Percentiles rank a stretch among this genome's conserved stretches.
These are phyloP conservation scores for Apiospora malaysiana DNA, from an alignment of 2,329 filamentous ascomycete genomes.

Conservation along the genomic window DNA sequence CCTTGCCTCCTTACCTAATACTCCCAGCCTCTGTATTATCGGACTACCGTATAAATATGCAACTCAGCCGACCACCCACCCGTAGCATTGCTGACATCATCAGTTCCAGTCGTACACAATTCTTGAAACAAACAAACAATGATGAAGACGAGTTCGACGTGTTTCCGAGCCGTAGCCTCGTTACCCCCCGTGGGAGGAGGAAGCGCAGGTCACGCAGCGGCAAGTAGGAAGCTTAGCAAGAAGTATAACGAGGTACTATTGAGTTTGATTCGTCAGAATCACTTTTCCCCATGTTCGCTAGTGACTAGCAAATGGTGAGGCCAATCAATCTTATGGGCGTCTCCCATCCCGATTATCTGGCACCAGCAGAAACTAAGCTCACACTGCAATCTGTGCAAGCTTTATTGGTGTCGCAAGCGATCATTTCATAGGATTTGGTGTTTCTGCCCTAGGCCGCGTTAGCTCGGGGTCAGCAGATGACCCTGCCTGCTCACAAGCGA, in stretches of 20 bases:
- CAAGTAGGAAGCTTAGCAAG: not conserved
- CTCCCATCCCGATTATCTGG: conserved; percentile 18
- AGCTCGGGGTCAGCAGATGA: conserved; percentile 2
- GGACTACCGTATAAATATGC: not conserved
- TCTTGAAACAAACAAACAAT: not conserved
- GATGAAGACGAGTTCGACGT: not conserved
- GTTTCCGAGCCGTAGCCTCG: not conserved
- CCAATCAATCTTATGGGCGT: conserved; percentile 6
- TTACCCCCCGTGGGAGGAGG: not conserved
- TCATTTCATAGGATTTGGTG: conserved; percentile 4
- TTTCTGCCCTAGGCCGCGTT: conserved; percentile 7
- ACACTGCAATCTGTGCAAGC: conserved; percentile 18
- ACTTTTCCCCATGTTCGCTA: not conserved
- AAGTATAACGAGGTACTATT: conserved; percentile 5
- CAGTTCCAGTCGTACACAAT: not conserved
- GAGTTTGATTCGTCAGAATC: conserved; percentile 21
- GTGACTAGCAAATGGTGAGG: not conserved
- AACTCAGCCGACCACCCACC: not conserved
- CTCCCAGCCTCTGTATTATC: not conserved
- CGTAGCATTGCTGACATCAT: conserved; percentile 1
- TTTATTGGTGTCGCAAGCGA: conserved; percentile 19
- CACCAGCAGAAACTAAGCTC: conserved; percentile 3
- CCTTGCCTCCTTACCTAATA: not conserved
- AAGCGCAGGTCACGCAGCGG: conserved; percentile 5
- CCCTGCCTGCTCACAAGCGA: conserved; percentile 3